Percentiles rank a stretch among this genome's conserved stretches.
Evolutionary conservation across 805 yeast genomes (phyloP).

Genomic region (Zygotorulaspora danielsina): DNA sequence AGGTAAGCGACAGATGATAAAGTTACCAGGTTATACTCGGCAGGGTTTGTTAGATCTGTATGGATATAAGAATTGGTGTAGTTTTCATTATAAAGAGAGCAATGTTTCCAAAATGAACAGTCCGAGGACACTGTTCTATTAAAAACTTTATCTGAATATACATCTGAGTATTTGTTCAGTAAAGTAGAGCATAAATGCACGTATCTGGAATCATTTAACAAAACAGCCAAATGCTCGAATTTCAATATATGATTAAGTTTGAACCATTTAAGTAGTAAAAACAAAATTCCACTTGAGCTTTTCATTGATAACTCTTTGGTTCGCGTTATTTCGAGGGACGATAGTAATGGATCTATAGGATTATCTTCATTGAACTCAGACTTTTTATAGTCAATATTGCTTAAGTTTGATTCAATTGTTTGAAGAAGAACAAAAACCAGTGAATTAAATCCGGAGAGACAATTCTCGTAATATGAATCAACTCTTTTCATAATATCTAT

Average conservation of each 20-base stretch:
- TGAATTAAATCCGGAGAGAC: slow-evolving; percentile 56
- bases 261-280: slow-evolving; percentile 67
- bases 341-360: slow-evolving; percentile 13
- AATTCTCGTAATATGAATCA: slow-evolving; percentile 52
- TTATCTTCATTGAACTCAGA: slow-evolving; percentile 13
- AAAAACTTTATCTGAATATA: slow-evolving; percentile 33
- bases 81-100: slow-evolving; percentile 19
- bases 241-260: slow-evolving; percentile 73
- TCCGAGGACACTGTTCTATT: slow-evolving; percentile 21
- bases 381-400: slow-evolving; percentile 23
- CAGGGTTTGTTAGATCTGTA: not conserved
- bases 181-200: slow-evolving; percentile 29
- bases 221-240: slow-evolving; percentile 64
- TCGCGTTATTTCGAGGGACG: slow-evolving; percentile 49
- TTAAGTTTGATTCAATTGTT: slow-evolving; percentile 51
- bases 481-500: slow-evolving; percentile 44
- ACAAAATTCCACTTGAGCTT: slow-evolving; percentile 51
- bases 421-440: slow-evolving; percentile 61
- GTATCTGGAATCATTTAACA: slow-evolving; percentile 70
- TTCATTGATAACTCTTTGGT: slow-evolving; percentile 62
- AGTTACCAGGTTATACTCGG: slow-evolving; percentile 9
- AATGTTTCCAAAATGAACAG: slow-evolving; percentile 30
- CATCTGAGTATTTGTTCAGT: slow-evolving; percentile 27
- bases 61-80: slow-evolving; percentile 7
- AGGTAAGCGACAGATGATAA: slow-evolving; percentile 25